Evolutionary conservation across 495 filamentous ascomycete genomes (phyloP).

Genomic region (Paragyromitra xinjiangensis): DNA sequence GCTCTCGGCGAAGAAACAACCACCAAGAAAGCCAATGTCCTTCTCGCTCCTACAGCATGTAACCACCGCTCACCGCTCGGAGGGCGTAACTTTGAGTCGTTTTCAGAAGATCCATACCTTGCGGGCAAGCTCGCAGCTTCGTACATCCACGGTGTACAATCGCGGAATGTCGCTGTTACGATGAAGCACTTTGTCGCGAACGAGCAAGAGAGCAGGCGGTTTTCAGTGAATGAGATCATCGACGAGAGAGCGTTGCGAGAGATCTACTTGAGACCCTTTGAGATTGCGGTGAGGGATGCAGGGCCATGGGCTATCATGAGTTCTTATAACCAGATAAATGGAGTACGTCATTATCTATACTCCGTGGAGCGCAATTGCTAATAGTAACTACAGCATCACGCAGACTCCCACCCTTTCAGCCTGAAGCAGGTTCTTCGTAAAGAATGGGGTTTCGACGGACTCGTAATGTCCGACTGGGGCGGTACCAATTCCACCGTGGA

Average conservation of each 20-base stretch:
- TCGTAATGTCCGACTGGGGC: conserved; percentile 68
- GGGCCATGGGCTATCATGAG: conserved; percentile 68
- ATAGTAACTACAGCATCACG: conserved; percentile 62
- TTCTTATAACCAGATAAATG: conserved; percentile 70
- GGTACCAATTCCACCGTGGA: conserved; percentile 65
- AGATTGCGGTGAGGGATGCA: conserved; percentile 66
- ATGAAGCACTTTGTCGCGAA: conserved; percentile 88
- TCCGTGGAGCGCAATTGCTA: background rate
- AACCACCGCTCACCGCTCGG: conserved; percentile 82
- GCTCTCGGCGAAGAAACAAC: conserved; percentile 76
- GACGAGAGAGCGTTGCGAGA: conserved; percentile 77
- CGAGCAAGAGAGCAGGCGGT: conserved; percentile 80
- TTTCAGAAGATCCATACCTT: conserved; percentile 81
- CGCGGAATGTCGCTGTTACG: conserved; percentile 75
- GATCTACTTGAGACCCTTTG: conserved; percentile 71
- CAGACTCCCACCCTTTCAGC: conserved; percentile 73
- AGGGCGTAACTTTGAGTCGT: conserved; percentile 84
- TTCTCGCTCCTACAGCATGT: conserved; percentile 83
- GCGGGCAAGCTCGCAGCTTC: conserved; percentile 77
- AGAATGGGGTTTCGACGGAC: conserved; percentile 68
- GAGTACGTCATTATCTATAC: conserved; percentile 61
- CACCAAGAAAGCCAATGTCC: conserved; percentile 75
- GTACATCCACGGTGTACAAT: conserved; percentile 76
- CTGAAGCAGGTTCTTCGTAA: conserved; percentile 67
- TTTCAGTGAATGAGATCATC: conserved; percentile 74